phyloP scores from a whole-genome alignment of 257 asterid species.

The Gentiana macrophylla region DNA sequence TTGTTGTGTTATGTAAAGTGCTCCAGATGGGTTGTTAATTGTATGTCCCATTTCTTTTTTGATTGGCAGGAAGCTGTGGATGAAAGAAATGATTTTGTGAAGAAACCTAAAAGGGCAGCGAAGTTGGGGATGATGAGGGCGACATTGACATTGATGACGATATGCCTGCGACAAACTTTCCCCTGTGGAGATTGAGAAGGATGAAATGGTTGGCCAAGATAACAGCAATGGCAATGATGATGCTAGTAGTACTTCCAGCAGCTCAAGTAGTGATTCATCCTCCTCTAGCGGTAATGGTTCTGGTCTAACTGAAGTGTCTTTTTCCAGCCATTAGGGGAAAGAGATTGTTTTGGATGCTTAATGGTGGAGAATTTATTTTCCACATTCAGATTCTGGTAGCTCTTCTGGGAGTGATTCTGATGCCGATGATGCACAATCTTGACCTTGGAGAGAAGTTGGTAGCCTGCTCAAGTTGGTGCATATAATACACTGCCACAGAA shows the following conservation, averaged over 20 bases:
- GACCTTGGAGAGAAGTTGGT: slow-evolving; percentile 9
- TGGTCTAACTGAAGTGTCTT: slow-evolving; percentile 44
- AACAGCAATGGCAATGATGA: slow-evolving; percentile 10
- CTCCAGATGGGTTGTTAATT: not conserved
- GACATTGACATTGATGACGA: slow-evolving; percentile 96
- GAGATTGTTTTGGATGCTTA: slow-evolving; percentile 22
- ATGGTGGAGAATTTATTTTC: slow-evolving; percentile 30
- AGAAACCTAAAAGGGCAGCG: slow-evolving; percentile 41
- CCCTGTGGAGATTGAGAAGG: slow-evolving; percentile 85
- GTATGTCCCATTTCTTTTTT: not conserved
- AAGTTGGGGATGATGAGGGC: slow-evolving; percentile 48
- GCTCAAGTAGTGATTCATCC: slow-evolving; percentile 90
- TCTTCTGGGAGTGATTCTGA: slow-evolving; percentile 95
- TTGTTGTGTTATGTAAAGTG: no score
- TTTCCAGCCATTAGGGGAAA: not conserved
- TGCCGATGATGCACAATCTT: slow-evolving; percentile 95
- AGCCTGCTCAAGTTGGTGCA: not conserved
- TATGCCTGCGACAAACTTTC: slow-evolving; percentile 71
- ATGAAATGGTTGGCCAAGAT: slow-evolving; percentile 37
- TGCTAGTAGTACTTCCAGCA: slow-evolving; percentile 69
- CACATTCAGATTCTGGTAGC: slow-evolving; percentile 99
- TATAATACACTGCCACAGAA: no score
- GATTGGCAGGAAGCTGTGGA: slow-evolving; percentile 35
- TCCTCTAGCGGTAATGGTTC: slow-evolving; percentile 87
- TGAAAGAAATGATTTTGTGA: slow-evolving; percentile 46